Percentiles rank a stretch among this genome's conserved stretches.
phyloP scores from a whole-genome alignment of 495 filamentous ascomycete genomes.

The Hypoxylon subgilvum region DNA sequence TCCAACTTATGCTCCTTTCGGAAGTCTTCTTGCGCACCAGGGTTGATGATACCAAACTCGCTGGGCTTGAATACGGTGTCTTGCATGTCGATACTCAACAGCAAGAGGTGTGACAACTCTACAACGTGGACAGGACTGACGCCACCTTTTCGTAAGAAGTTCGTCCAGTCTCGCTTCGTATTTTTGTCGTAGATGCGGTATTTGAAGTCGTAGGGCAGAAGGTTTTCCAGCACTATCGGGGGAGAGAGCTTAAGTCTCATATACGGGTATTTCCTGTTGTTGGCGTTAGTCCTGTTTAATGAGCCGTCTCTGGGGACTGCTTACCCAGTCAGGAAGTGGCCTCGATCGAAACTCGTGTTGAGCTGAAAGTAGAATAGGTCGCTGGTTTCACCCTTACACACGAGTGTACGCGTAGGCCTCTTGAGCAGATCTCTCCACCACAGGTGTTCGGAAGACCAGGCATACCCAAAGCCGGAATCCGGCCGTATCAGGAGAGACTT shows the following conservation, averaged over 20 bases:
- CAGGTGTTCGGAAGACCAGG: conserved; percentile 86
- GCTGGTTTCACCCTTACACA: conserved; percentile 81
- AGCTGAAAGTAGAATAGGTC: conserved; percentile 97
- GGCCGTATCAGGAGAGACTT: conserved; percentile 91
- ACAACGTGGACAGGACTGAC: conserved; percentile 97
- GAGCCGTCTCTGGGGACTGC: conserved; percentile 17
- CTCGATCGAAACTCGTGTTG: conserved; percentile 79
- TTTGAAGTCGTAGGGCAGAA: conserved; percentile 97
- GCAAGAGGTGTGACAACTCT: conserved; percentile 87
- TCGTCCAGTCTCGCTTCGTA: conserved; percentile 97
- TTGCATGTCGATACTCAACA: conserved; percentile 93
- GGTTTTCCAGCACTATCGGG: conserved; percentile 90
- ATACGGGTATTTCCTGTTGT: conserved; percentile 79
- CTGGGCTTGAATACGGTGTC: conserved; percentile 93
- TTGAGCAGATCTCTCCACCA: conserved; percentile 92
- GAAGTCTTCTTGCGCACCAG: conserved; percentile 85
- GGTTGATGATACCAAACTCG: conserved; percentile 96
- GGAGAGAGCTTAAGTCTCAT: conserved; percentile 91
- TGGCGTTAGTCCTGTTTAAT: conserved; percentile 37
- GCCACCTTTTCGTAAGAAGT: conserved; percentile 93
- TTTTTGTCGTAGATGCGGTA: conserved; percentile 98
- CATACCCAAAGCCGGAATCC: conserved; percentile 95
- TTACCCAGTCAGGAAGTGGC: conserved; percentile 76
- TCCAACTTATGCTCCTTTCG: conserved; percentile 78
- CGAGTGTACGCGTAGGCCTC: conserved; percentile 79